A percentile compares a stretch with the other conserved stretches of the same genome.
These are phyloP conservation scores for Suillus discolor DNA, from an alignment of 768 basidiomycete genomes.

Conservation along the genomic window DNA sequence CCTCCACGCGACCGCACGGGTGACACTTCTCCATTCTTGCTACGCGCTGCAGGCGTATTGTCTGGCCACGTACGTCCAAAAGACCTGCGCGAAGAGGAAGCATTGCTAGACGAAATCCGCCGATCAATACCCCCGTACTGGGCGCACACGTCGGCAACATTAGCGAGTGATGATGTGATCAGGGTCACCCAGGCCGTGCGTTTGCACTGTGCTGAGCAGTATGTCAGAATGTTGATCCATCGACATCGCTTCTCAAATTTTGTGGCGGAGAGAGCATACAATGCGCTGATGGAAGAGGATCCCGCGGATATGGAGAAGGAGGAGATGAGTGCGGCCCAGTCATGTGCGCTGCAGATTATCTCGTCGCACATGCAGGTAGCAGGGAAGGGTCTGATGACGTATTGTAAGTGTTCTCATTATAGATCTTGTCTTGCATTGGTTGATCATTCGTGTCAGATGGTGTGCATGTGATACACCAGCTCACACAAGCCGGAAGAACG, in stretches of 20 bases:
- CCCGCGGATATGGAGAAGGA: conserved; percentile 73
- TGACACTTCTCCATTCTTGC: conserved; percentile 77
- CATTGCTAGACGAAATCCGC: conserved; percentile 78
- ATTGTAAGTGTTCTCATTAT: conserved; percentile 60
- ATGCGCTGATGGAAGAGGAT: conserved; percentile 47
- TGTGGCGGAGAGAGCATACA: conserved; percentile 66
- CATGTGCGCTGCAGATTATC: conserved; percentile 80
- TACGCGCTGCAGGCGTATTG: conserved; percentile 69
- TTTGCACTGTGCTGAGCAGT: conserved; percentile 85
- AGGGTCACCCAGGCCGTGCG: conserved; percentile 88
- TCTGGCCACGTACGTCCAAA: conserved; percentile 61
- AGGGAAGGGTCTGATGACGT: conserved; percentile 90
- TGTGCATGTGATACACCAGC: conserved; percentile 93
- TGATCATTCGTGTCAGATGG: conserved; percentile 58
- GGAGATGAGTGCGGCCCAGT: conserved; percentile 75
- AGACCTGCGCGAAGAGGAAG: conserved; percentile 79
- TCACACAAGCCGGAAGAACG: conserved; percentile 92
- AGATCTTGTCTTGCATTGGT: conserved; percentile 12
- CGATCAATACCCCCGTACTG: conserved; percentile 73
- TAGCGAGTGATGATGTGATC: conserved; percentile 84
- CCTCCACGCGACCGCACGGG: conserved; percentile 58
- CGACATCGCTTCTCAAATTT: conserved; percentile 83
- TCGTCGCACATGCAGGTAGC: conserved; percentile 83
- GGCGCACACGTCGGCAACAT: conserved; percentile 78
- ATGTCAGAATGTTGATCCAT: conserved; percentile 85